These are phyloP conservation scores for Rhynchospora pubera DNA, from an alignment of 176 grass and related monocot genomes.

Conservation along the genomic window DNA sequence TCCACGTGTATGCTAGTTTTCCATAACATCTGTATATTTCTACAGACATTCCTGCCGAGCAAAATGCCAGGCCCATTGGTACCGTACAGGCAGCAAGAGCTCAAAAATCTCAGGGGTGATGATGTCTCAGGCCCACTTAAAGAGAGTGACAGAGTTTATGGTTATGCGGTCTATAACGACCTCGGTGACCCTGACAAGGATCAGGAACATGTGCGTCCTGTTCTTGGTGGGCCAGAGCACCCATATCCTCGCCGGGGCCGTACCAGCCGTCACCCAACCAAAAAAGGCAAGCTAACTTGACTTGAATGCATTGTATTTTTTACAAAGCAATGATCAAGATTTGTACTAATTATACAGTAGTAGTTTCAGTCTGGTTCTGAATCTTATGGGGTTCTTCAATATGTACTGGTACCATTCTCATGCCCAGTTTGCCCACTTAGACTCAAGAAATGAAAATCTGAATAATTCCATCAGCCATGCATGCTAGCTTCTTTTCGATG, in stretches of 20 bases:
- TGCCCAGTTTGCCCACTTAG: neutral
- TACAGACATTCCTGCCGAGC: slow-evolving; percentile 67
- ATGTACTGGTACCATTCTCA: neutral
- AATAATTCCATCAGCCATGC: neutral
- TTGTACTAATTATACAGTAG: neutral
- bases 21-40: neutral
- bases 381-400: neutral
- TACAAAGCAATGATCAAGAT: neutral
- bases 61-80: slow-evolving; percentile 53
- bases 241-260: slow-evolving; percentile 82
- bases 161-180: slow-evolving; percentile 73
- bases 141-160: slow-evolving; percentile 72
- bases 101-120: slow-evolving; percentile 50
- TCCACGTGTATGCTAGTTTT: too few relatives aligned
- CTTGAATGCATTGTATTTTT: neutral
- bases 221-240: slow-evolving; percentile 60
- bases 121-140: slow-evolving; percentile 30
- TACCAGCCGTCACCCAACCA: slow-evolving; percentile 38
- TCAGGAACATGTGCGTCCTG: slow-evolving; percentile 15
- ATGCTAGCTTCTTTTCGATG: neutral
- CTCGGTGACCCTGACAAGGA: slow-evolving; percentile 56
- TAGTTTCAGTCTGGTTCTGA: neutral
- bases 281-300: slow-evolving; percentile 21
- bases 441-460: neutral
- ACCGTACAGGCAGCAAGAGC: slow-evolving; percentile 53